These are phyloP conservation scores for Phaeotremella fagi DNA, from an alignment of 768 basidiomycete species.

Conservation along the genomic window DNA sequence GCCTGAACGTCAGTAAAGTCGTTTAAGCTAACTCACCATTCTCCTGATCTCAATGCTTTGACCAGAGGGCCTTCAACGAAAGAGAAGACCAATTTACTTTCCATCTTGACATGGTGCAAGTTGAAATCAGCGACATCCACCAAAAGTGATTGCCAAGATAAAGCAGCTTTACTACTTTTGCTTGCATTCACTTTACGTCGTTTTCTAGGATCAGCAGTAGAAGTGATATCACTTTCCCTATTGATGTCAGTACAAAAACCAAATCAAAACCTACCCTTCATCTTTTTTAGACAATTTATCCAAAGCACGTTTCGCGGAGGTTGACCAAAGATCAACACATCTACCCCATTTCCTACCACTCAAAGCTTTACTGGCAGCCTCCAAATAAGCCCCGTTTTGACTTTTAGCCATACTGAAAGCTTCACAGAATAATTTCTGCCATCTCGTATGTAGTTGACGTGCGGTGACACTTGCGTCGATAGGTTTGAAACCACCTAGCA, in stretches of 20 bases:
- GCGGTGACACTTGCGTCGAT: slow-evolving; percentile 79
- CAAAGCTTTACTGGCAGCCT: slow-evolving; percentile 73
- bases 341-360: slow-evolving; percentile 80
- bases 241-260: neutral
- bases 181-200: slow-evolving; percentile 60
- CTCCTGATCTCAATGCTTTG: slow-evolving; percentile 76
- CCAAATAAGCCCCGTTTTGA: slow-evolving; percentile 82
- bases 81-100: slow-evolving; percentile 84
- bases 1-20: slow-evolving; percentile 54
- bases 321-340: slow-evolving; percentile 71
- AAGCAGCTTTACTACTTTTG: slow-evolving; percentile 38
- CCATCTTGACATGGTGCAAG: slow-evolving; percentile 73
- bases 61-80: slow-evolving; percentile 97
- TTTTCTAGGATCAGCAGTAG: slow-evolving; percentile 55
- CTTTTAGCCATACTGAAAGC: slow-evolving; percentile 72
- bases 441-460: slow-evolving; percentile 63
- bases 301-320: slow-evolving; percentile 41
- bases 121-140: slow-evolving; percentile 73
- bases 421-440: slow-evolving; percentile 71
- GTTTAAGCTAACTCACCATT: slow-evolving; percentile 63
- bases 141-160: slow-evolving; percentile 65
- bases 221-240: slow-evolving; percentile 9
- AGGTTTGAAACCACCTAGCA: slow-evolving; percentile 95
- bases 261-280: slow-evolving; percentile 9
- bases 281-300: slow-evolving; percentile 53